Conservation (phyloP, 352 stramenopile species). For the Phytophthora hibernalis region DNA sequence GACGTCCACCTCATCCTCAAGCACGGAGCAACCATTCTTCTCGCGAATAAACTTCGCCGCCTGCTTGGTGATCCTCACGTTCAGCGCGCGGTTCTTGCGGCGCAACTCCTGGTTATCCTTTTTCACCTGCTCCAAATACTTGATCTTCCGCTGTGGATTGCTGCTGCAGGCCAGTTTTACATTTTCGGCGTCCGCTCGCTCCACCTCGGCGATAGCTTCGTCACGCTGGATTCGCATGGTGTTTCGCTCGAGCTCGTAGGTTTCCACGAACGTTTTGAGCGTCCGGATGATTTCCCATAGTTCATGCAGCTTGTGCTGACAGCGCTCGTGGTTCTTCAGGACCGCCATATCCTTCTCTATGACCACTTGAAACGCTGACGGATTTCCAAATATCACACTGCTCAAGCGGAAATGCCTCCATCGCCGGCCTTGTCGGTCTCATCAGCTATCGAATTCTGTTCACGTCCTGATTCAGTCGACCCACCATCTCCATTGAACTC, state of each 20-base stretch:
- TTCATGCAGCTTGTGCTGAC: conserved; percentile 72
- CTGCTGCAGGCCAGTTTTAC: conserved; percentile 60
- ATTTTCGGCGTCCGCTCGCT: conserved; percentile 67
- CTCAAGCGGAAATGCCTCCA: conserved; percentile 17
- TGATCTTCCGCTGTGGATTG: conserved; percentile 79
- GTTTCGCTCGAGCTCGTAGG: conserved; percentile 60
- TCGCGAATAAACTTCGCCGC: conserved; percentile 21
- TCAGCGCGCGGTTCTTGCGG: conserved; percentile 63
- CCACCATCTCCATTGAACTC: background rate
- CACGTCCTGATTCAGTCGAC: background rate
- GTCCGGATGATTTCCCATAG: conserved; percentile 71
- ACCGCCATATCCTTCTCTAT: conserved; percentile 35
- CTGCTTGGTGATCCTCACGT: conserved; percentile 45
- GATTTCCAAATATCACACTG: conserved; percentile 28
- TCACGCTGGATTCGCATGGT: conserved; percentile 60
- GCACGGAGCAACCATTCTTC: conserved; percentile 29
- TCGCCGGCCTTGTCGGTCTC: too few relatives aligned
- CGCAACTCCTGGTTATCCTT: conserved; percentile 64
- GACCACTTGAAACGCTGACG: conserved; percentile 36
- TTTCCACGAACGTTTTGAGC: conserved; percentile 70
- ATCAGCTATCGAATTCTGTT: conserved; percentile 21
- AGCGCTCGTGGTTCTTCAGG: conserved; percentile 57
- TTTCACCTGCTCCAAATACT: conserved; percentile 77
- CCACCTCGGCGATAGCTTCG: conserved; percentile 59
- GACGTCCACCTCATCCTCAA: conserved; percentile 7